Conservation (phyloP, 192 early-diverging fungal species). For the Powellomyces hirtus region DNA sequence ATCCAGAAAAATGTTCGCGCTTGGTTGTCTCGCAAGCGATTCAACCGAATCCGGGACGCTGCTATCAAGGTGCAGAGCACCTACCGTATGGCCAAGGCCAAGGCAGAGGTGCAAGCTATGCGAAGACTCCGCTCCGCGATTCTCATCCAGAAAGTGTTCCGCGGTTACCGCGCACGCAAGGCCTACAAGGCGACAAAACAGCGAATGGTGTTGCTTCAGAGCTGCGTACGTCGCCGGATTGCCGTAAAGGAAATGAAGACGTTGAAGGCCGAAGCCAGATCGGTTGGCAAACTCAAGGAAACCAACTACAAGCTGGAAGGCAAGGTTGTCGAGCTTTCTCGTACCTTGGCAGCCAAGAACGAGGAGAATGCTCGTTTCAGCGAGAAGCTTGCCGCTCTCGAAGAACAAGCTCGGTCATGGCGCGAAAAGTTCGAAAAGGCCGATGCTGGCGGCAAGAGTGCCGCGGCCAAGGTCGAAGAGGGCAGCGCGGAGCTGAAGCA, state of each 20-base stretch:
- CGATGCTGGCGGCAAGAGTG: conserved; percentile 54
- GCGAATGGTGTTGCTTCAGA: conserved; percentile 76
- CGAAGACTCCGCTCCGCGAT: conserved; percentile 71
- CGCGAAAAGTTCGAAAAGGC: conserved; percentile 70
- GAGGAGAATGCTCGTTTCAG: conserved; percentile 66
- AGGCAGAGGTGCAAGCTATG: conserved; percentile 47
- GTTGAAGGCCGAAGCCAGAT: conserved; percentile 81
- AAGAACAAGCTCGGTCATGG: conserved; percentile 64
- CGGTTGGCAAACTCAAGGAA: conserved; percentile 91
- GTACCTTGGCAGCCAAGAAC: conserved; percentile 61
- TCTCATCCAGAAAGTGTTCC: conserved; percentile 71
- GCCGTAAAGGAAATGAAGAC: conserved; percentile 69
- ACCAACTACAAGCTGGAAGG: conserved; percentile 90
- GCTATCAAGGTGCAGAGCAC: conserved; percentile 44
- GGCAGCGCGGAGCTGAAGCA: conserved; percentile 60
- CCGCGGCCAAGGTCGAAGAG: conserved; percentile 44
- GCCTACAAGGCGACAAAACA: conserved; percentile 51
- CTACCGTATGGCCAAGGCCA: conserved; percentile 47
- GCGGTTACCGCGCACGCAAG: conserved; percentile 63
- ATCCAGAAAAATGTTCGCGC: conserved; percentile 79
- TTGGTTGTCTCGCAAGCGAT: conserved; percentile 45
- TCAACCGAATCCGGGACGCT: conserved; percentile 30
- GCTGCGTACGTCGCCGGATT: conserved; percentile 68
- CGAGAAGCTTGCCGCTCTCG: conserved; percentile 59
- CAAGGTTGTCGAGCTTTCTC: conserved; percentile 95